Conservation (phyloP, 768 basidiomycete species). For the Pisolithus albus region DNA sequence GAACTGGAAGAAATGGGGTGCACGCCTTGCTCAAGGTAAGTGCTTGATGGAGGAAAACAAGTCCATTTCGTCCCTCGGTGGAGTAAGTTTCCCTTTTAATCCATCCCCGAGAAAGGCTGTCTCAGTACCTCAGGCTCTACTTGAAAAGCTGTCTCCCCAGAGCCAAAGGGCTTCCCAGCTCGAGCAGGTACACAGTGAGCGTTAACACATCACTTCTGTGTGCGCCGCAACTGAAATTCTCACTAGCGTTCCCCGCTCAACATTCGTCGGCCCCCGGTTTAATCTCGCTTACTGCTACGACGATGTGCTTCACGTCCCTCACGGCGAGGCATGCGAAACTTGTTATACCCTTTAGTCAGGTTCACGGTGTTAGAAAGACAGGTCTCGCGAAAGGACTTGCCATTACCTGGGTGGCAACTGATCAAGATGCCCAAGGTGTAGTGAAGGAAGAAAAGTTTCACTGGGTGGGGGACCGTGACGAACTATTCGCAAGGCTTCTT, state of each 20-base stretch:
- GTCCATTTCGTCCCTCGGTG: slow-evolving; percentile 30
- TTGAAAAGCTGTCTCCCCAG: not conserved
- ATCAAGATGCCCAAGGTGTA: slow-evolving; percentile 21
- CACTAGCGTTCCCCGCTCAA: slow-evolving; percentile 55
- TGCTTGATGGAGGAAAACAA: slow-evolving; percentile 36
- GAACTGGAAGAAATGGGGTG: slow-evolving; percentile 55
- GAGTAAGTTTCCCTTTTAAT: slow-evolving; percentile 23
- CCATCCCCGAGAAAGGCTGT: not conserved
- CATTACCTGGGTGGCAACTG: slow-evolving; percentile 36
- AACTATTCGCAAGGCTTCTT: slow-evolving; percentile 58
- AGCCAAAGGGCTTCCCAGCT: slow-evolving; percentile 3
- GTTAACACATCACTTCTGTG: not conserved
- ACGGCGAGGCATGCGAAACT: slow-evolving; percentile 40
- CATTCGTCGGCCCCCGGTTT: slow-evolving; percentile 48
- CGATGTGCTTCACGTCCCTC: slow-evolving; percentile 51
- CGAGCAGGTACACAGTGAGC: slow-evolving; percentile 32
- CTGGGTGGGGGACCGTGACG: slow-evolving; percentile 58
- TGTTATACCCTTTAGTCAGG: slow-evolving; percentile 36
- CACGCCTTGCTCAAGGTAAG: slow-evolving; percentile 41
- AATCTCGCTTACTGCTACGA: slow-evolving; percentile 46
- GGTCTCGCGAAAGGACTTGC: slow-evolving; percentile 48
- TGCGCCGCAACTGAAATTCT: not conserved
- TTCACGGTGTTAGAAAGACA: slow-evolving; percentile 54
- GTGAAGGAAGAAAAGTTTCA: slow-evolving; percentile 48
- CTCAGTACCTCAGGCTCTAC: slow-evolving; percentile 5